Evolutionary conservation across 2,329 filamentous ascomycete species (phyloP).

Genomic region (Geosmithia putterillii): DNA sequence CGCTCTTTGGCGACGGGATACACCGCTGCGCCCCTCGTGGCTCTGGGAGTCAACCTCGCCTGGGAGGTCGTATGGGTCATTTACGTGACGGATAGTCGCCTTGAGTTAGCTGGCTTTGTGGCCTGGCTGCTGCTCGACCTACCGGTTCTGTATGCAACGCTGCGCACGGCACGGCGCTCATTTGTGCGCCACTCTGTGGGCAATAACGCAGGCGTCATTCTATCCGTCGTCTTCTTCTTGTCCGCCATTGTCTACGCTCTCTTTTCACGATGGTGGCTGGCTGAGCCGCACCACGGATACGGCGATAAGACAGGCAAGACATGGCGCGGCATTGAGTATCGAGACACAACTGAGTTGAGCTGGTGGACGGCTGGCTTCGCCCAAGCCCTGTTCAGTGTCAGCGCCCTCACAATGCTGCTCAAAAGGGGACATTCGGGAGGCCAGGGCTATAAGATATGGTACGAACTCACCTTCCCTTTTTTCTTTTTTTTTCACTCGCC

Average conservation of each 20-base stretch:
- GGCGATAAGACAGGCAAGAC: conserved; percentile 32
- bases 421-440: conserved; percentile 34
- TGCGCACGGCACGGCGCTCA: conserved; percentile 29
- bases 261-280: conserved; percentile 35
- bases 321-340: conserved; percentile 23
- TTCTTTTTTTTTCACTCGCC: not conserved
- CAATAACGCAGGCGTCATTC: conserved; percentile 22
- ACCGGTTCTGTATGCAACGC: conserved; percentile 29
- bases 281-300: conserved; percentile 23
- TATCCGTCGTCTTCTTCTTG: conserved; percentile 20
- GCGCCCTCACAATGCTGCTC: conserved; percentile 28
- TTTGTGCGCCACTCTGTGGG: conserved; percentile 29
- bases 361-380: conserved; percentile 33
- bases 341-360: conserved; percentile 35
- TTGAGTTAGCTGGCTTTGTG: conserved; percentile 30
- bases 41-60: conserved; percentile 34
- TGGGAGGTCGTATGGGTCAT: conserved; percentile 39
- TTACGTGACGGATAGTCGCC: conserved; percentile 27
- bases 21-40: conserved; percentile 35
- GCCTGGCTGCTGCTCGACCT: conserved; percentile 37
- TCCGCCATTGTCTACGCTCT: conserved; percentile 24
- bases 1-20: conserved; percentile 31
- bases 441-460: conserved; percentile 35
- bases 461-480: conserved; percentile 12
- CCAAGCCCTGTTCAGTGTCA: conserved; percentile 26